These are phyloP conservation scores for Phytophthora agathidicida DNA, from an alignment of 352 stramenopile species.

Conservation along the genomic window DNA sequence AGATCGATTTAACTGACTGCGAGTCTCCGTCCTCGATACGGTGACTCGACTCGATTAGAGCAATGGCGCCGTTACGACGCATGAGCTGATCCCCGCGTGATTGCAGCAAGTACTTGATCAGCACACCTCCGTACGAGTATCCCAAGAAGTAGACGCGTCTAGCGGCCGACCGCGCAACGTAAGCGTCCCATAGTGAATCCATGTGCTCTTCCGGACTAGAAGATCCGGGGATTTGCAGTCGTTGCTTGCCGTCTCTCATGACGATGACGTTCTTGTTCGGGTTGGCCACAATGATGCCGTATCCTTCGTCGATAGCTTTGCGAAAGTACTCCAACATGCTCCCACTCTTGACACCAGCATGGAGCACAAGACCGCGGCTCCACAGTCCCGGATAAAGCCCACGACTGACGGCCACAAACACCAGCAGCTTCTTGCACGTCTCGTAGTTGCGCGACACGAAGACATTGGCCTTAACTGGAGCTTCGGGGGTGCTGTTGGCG, in stretches of 20 bases:
- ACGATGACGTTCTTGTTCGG: conserved; percentile 92
- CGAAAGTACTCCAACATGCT: conserved; percentile 92
- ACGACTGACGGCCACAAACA: conserved; percentile 86
- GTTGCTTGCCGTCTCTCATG: conserved; percentile 78
- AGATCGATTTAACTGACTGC: conserved; percentile 86
- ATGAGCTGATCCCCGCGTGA: conserved; percentile 88
- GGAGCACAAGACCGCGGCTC: conserved; percentile 84
- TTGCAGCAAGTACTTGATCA: conserved; percentile 91
- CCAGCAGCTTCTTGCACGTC: conserved; percentile 79
- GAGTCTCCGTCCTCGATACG: conserved; percentile 87
- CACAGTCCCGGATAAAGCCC: conserved; percentile 85
- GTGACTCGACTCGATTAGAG: conserved; percentile 88
- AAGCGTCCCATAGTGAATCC: conserved; percentile 88
- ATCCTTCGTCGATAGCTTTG: conserved; percentile 84
- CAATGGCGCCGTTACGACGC: conserved; percentile 85
- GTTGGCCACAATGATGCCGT: conserved; percentile 89
- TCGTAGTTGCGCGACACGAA: conserved; percentile 87
- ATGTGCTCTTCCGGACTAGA: conserved; percentile 89
- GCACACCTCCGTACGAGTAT: conserved; percentile 88
- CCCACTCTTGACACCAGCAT: conserved; percentile 85
- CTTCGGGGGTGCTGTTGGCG: conserved; percentile 54
- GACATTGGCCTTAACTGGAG: conserved; percentile 77
- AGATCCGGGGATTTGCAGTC: conserved; percentile 83
- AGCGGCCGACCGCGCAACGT: conserved; percentile 62
- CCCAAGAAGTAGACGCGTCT: conserved; percentile 86